Evolutionary conservation across 73 alveolate genomes (phyloP).

Genomic region (Stentor roeselii): DNA sequence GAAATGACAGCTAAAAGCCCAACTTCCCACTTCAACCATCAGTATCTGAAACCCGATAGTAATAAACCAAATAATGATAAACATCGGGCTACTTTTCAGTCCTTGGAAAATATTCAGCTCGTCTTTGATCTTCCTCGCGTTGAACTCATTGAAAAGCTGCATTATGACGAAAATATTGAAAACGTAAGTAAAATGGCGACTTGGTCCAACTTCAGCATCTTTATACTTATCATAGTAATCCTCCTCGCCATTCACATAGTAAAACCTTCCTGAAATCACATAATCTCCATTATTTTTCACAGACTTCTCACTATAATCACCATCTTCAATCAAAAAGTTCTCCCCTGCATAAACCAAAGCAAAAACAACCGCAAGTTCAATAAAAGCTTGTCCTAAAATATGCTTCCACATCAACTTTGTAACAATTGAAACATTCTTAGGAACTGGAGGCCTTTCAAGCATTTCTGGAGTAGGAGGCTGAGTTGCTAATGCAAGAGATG

Average conservation of each 20-base stretch:
- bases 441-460: conserved; percentile 70
- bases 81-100: conserved; percentile 44
- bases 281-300: conserved; percentile 1
- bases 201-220: conserved; percentile 50
- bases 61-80: conserved; percentile 22
- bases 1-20: no score
- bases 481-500: conserved; percentile 91
- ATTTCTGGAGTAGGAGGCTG: conserved; percentile 86
- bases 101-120: conserved; percentile 66
- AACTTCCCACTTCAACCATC: conserved; percentile 35
- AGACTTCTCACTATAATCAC: conserved; percentile 44
- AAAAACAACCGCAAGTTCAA: conserved; percentile 65
- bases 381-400: conserved; percentile 69
- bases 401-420: conserved; percentile 89
- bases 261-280: background rate
- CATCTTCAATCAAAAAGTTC: conserved; percentile 67
- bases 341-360: conserved; percentile 65
- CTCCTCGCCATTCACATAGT: conserved; percentile 16
- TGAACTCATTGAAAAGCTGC: conserved; percentile 65
- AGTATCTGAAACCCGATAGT: conserved; percentile 33
- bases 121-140: conserved; percentile 65
- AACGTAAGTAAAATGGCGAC: conserved; percentile 63
- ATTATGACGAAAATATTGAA: conserved; percentile 62
- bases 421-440: conserved; percentile 82
- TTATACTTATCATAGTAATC: conserved; percentile 40